phyloP scores from a whole-genome alignment of 768 basidiomycete genomes.

The Dictyophora rubrovolvata region DNA sequence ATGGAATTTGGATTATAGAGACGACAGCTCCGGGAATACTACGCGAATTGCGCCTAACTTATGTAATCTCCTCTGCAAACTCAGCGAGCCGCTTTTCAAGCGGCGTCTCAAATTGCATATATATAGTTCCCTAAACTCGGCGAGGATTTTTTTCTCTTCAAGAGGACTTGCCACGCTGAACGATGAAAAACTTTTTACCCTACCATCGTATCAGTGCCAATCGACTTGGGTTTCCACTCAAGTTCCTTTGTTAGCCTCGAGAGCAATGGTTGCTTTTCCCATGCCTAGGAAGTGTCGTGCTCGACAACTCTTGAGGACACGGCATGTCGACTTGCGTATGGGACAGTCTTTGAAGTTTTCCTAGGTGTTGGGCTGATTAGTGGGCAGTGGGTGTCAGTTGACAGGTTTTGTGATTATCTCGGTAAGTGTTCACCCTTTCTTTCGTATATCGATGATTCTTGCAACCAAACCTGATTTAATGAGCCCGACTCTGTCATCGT shows the following conservation, averaged over 20 bases:
- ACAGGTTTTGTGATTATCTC: neutral
- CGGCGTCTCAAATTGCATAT: too few relatives aligned
- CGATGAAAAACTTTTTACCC: neutral
- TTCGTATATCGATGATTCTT: neutral
- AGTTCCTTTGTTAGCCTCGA: slow-evolving; percentile 24
- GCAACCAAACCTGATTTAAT: slow-evolving; percentile 4
- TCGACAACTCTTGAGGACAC: slow-evolving; percentile 24
- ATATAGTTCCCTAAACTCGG: too few relatives aligned
- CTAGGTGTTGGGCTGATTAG: neutral
- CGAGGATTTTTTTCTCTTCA: neutral
- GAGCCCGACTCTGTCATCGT: slow-evolving; percentile 1
- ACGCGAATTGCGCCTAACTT: too few relatives aligned
- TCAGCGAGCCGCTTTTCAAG: too few relatives aligned
- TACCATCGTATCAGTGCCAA: neutral
- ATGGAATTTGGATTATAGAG: too few relatives aligned
- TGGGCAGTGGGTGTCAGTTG: too few relatives aligned
- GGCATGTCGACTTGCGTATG: slow-evolving; percentile 39
- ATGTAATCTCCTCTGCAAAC: too few relatives aligned
- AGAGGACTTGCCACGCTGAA: neutral
- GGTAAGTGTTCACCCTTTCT: neutral
- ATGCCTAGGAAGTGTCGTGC: slow-evolving; percentile 41
- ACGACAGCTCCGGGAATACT: too few relatives aligned
- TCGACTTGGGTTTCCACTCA: neutral
- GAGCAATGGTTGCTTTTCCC: slow-evolving; percentile 22
- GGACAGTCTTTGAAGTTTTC: slow-evolving; percentile 21